A percentile compares a stretch with the other conserved stretches of the same genome.
These are phyloP conservation scores for Desmodesmus armatus DNA, from an alignment of 139 green algal genomes.

Conservation along the genomic window DNA sequence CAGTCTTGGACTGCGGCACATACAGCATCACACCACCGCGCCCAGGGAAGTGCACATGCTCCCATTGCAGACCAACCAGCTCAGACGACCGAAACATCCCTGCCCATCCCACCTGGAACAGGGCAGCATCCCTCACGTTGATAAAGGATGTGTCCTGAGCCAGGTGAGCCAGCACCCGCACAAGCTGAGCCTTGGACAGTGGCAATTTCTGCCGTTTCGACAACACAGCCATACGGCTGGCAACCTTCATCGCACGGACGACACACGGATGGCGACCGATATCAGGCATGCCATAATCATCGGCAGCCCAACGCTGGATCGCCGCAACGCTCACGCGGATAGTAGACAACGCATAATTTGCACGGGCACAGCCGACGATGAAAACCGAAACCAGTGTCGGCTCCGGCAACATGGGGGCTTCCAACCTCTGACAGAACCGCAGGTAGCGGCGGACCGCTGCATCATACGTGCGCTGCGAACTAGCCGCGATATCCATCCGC, in stretches of 20 bases:
- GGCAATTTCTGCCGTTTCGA: constrained; percentile 17
- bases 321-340: not conserved
- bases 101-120: not conserved
- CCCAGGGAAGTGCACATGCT: constrained; percentile 5
- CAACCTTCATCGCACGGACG: not conserved
- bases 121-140: not conserved
- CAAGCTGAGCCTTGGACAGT: not conserved
- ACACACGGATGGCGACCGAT: not conserved
- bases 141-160: not conserved
- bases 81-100: constrained; percentile 31
- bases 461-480: not conserved
- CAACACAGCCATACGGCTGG: not conserved
- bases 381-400: not conserved
- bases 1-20: constrained; percentile 18
- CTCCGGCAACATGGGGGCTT: not conserved
- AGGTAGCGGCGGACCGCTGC: not conserved
- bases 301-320: constrained; percentile 1
- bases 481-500: not conserved
- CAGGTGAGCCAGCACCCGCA: not conserved
- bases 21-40: constrained; percentile 19
- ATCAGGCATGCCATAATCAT: not conserved
- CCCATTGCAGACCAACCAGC: constrained; percentile 4
- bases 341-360: constrained; percentile 10
- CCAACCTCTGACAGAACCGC: not conserved
- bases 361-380: not conserved